A percentile compares a stretch with the other conserved stretches of the same genome.
These are phyloP conservation scores for Pleurotus tuber-regium DNA, from an alignment of 768 basidiomycete genomes.

Conservation along the genomic window DNA sequence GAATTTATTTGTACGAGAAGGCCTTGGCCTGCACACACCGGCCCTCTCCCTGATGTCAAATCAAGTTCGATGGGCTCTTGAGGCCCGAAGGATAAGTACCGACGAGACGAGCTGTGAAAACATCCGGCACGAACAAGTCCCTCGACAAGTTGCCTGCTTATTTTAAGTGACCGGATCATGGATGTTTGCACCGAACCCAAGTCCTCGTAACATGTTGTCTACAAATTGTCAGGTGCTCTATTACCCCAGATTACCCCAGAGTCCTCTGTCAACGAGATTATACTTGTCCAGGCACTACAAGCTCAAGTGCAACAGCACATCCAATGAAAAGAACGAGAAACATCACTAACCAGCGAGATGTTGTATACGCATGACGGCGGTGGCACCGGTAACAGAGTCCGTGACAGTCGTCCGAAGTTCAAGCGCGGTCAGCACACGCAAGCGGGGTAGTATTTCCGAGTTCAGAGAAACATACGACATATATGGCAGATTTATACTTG, in stretches of 20 bases:
- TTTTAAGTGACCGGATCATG: slow-evolving; percentile 4
- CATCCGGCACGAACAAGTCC: background rate
- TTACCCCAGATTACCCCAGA: slow-evolving; percentile 9
- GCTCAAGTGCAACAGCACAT: background rate
- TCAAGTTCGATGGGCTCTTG: too few species aligned
- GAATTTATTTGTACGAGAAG: too few species aligned
- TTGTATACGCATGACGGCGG: slow-evolving; percentile 2
- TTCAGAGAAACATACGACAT: slow-evolving; percentile 10
- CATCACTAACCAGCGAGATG: background rate
- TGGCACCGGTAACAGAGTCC: background rate
- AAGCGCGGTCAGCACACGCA: slow-evolving; percentile 1
- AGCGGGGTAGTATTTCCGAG: slow-evolving; percentile 10
- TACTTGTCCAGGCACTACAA: background rate
- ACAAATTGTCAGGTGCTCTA: background rate
- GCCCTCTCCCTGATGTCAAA: too few species aligned
- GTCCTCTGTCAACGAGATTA: background rate
- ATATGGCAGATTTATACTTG: background rate
- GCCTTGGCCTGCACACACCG: too few species aligned
- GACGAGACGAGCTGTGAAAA: background rate
- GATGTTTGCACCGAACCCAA: background rate
- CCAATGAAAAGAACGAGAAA: slow-evolving; percentile 1
- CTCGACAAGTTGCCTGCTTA: background rate
- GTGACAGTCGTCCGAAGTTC: slow-evolving; percentile 5
- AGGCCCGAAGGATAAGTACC: too few species aligned
- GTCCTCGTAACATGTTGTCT: too few species aligned